Percentiles rank a stretch among this genome's conserved stretches.
These are phyloP conservation scores for Phytopythium montanum DNA, from an alignment of 352 stramenopile genomes.

Conservation along the genomic window DNA sequence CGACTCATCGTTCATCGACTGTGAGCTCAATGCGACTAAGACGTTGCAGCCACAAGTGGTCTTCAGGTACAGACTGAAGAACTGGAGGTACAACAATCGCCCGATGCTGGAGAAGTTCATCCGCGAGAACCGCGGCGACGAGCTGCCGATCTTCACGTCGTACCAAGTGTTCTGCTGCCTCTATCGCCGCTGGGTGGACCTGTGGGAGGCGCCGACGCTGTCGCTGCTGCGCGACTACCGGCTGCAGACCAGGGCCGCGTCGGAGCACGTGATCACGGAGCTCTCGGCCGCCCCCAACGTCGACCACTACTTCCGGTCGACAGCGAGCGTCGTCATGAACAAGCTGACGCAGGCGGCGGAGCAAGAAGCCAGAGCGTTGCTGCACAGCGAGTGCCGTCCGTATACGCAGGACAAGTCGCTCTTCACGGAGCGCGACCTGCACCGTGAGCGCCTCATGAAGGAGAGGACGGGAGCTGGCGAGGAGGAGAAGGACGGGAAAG, in stretches of 20 bases:
- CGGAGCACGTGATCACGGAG: constrained; percentile 16
- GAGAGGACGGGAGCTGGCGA: not conserved
- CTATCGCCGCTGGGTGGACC: constrained; percentile 31
- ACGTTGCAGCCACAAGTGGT: not conserved
- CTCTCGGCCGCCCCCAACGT: constrained; percentile 15
- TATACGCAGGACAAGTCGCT: constrained; percentile 38
- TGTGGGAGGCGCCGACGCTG: constrained; percentile 26
- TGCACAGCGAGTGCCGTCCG: constrained; percentile 25
- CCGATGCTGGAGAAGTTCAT: constrained; percentile 25
- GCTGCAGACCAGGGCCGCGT: constrained; percentile 22
- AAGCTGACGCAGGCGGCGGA: constrained; percentile 11
- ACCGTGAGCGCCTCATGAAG: constrained; percentile 14
- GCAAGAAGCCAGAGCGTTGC: constrained; percentile 14
- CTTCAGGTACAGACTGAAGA: no score
- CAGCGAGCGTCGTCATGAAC: constrained; percentile 10
- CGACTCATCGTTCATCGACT: not conserved
- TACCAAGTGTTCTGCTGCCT: constrained; percentile 44
- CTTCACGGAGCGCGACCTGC: constrained; percentile 19
- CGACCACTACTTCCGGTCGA: constrained; percentile 18
- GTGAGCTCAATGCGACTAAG: not conserved
- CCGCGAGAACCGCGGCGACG: constrained; percentile 27
- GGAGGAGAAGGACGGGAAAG: not conserved
- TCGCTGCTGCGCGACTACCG: constrained; percentile 23
- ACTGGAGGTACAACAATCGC: constrained; percentile 7
- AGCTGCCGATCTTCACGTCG: constrained; percentile 35